phyloP scores from a whole-genome alignment of 139 green algal genomes.

The Diplosphaera chodatii region DNA sequence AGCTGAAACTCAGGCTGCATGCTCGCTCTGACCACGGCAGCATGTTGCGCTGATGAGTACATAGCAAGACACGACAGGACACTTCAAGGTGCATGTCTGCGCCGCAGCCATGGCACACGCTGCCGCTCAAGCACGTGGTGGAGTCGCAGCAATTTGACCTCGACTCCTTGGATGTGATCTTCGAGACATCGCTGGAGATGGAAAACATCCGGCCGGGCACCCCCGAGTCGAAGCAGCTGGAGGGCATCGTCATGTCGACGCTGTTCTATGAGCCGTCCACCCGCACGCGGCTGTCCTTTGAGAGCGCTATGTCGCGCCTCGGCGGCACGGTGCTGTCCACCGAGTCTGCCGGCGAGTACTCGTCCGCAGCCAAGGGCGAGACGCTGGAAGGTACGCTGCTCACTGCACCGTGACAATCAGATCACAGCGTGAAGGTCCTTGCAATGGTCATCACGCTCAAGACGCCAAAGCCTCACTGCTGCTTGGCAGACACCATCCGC shows the following conservation, averaged over 20 bases:
- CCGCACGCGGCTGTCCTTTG: constrained; percentile 94
- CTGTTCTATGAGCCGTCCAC: constrained; percentile 99
- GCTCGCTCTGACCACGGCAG: no score
- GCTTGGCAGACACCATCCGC: constrained; percentile 93
- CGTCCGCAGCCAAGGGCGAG: constrained; percentile 96
- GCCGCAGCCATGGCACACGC: constrained; percentile 11
- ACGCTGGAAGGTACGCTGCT: constrained; percentile 79
- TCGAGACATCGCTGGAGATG: constrained; percentile 72
- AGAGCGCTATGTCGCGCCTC: constrained; percentile 89
- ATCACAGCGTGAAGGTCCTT: no score
- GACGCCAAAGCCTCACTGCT: no score
- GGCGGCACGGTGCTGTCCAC: constrained; percentile 93
- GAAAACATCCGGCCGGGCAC: constrained; percentile 48
- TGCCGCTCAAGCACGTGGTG: constrained; percentile 64
- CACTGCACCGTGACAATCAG: no score
- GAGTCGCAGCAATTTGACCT: constrained; percentile 89
- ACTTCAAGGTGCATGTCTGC: no score
- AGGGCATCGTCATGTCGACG: constrained; percentile 92
- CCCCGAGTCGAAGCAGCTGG: constrained; percentile 58
- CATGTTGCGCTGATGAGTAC: no score
- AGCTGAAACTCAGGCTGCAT: no score
- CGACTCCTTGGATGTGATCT: constrained; percentile 76
- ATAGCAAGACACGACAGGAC: no score
- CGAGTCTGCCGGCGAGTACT: constrained; percentile 94
- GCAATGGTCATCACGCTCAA: no score